Evolutionary conservation across 371 early-diverging fungal species (phyloP), one percentile per base, ranked within the genome.

Genomic region (Actinomortierella wolfii): DNA sequence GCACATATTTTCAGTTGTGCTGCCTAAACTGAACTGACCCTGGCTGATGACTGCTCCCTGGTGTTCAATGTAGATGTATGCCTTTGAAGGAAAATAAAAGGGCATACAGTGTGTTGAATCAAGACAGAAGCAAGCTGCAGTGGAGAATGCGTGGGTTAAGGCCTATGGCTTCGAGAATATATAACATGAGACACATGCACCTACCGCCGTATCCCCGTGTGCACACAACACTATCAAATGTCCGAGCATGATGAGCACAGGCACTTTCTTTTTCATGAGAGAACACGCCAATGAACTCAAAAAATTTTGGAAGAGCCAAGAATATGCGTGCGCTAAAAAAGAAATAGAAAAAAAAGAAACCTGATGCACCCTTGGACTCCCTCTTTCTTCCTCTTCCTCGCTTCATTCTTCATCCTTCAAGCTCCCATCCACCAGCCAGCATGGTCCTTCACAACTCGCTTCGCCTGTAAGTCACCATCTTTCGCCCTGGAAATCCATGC

Each of bases 381-480:
- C 23, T 23, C 25, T 57, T 34, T 40, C 54, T 39, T 61, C 54
- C 44, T 51, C 39, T 24, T 54, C 29, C 21, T 25, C 49, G 39
- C 25, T 28, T 53, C 43, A 21, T 29, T 43, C 43, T 56, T 45
- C n/a, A n/a, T n/a, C n/a, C n/a, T 41, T 47, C 26, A 44, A n/a
- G n/a, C n/a, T n/a, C n/a, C n/a, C n/a, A n/a, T n/a, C 50, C 63
- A 34, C 51, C 23, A 26, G n/a, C 23, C 54, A 46, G 21, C 57
- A 66, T 73, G 67, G 28, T 21, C 39, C 41, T 73, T 54, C 67
- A 73, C 51, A 63, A 67, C 47, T 67, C 74, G 1, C 57, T 73
- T 8, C 67, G 74, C 7, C 64, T 73, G 74, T 73, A 73, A 43
- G 66, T 51, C 51, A 51, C 29, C 25, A 24, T 20, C 34, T 2